A percentile compares a stretch with the other conserved stretches of the same genome.
These are phyloP conservation scores for Tetracentron sinense DNA, from an alignment of 164 flowering plant species.

Conservation along the genomic window DNA sequence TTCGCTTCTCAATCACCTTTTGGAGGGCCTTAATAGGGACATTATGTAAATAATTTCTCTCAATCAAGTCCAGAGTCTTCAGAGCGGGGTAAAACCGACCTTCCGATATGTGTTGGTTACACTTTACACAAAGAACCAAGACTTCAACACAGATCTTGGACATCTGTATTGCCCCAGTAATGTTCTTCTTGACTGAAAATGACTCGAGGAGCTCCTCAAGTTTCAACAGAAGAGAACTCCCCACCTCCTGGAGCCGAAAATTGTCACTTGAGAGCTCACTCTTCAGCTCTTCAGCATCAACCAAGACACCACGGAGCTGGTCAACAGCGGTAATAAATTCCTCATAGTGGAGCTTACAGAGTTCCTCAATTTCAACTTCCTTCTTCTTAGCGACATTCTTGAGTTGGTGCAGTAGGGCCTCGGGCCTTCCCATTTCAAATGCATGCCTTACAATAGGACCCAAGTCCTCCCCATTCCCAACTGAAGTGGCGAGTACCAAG, in stretches of 20 bases:
- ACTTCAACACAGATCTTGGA: slow-evolving; percentile 54
- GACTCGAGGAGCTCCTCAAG: slow-evolving; percentile 83
- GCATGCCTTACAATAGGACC: slow-evolving; percentile 79
- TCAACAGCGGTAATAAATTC: slow-evolving; percentile 91
- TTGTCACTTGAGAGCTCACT: slow-evolving; percentile 69
- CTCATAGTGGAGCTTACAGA: slow-evolving; percentile 88
- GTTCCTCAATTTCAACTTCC: slow-evolving; percentile 91
- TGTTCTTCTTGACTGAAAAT: slow-evolving; percentile 65
- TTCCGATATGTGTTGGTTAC: slow-evolving; percentile 64
- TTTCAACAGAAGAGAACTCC: slow-evolving; percentile 56
- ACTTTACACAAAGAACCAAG: slow-evolving; percentile 68
- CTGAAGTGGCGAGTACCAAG: slow-evolving; percentile 57
- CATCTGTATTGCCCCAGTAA: slow-evolving; percentile 70
- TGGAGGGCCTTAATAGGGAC: slow-evolving; percentile 55
- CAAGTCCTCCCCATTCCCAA: slow-evolving; percentile 83
- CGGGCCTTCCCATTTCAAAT: slow-evolving; percentile 79
- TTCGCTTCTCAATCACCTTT: slow-evolving; percentile 49
- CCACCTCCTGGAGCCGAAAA: slow-evolving; percentile 71
- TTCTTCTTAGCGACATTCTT: slow-evolving; percentile 71
- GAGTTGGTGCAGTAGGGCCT: slow-evolving; percentile 70
- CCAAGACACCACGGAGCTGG: slow-evolving; percentile 90
- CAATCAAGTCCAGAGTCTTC: slow-evolving; percentile 71
- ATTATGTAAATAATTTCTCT: slow-evolving; percentile 48
- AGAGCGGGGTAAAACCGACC: slow-evolving; percentile 80
- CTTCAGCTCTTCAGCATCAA: slow-evolving; percentile 91